Evolutionary conservation across 192 early-diverging fungal genomes (phyloP).

Genomic region (Phlyctochytrium planicorne): DNA sequence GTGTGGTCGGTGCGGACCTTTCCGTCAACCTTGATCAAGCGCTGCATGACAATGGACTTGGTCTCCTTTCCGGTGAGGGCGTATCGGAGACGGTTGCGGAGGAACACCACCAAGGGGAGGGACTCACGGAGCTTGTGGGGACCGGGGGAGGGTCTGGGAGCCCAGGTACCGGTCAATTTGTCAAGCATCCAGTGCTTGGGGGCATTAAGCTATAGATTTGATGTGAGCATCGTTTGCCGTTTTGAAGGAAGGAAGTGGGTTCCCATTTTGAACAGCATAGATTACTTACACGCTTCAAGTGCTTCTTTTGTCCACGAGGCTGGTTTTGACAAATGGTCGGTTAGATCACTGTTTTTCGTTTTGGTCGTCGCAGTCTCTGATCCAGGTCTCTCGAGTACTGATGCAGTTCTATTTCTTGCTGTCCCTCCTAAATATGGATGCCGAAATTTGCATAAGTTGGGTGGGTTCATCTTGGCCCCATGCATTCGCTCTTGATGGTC

Average conservation of each 20-base stretch:
- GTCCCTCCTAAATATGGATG: too few species aligned
- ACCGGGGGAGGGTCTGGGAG: constrained; percentile 94
- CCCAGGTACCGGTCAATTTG: constrained; percentile 99
- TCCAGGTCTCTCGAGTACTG: too few species aligned
- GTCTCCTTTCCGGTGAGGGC: constrained; percentile 98
- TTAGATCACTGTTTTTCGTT: too few species aligned
- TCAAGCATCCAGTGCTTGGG: constrained; percentile 99
- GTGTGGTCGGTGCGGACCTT: constrained; percentile 97
- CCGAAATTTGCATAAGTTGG: too few species aligned
- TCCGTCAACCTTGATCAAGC: constrained; percentile 98
- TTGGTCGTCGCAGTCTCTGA: too few species aligned
- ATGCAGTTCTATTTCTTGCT: too few species aligned
- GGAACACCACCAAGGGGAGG: constrained; percentile 95
- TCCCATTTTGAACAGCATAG: not conserved
- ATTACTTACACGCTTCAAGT: constrained; percentile 88
- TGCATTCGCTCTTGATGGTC: too few species aligned
- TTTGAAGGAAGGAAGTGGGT: not conserved
- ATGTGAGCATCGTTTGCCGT: constrained; percentile 4
- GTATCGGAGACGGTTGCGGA: constrained; percentile 99
- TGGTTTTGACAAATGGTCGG: constrained; percentile 13
- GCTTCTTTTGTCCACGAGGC: constrained; percentile 99
- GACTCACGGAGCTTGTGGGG: constrained; percentile 99
- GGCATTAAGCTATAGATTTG: constrained; percentile 65
- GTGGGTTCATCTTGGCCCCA: too few species aligned
- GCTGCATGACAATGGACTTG: constrained; percentile 94